Percentiles rank a stretch among this genome's conserved stretches.
Conservation (phyloP, 78 protist genomes). For the Dictyostelium intermedium region DNA sequence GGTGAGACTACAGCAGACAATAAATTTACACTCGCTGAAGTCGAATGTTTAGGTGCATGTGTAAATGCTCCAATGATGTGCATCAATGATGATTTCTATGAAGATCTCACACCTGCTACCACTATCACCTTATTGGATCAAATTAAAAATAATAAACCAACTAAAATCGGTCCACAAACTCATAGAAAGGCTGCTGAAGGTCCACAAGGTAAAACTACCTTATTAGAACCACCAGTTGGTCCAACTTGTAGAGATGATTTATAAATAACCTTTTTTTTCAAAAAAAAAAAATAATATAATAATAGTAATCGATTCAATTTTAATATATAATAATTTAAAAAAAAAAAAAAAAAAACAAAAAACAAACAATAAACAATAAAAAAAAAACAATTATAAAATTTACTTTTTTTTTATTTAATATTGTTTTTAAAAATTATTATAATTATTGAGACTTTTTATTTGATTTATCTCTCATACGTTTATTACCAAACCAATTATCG, state of each 20-base stretch:
- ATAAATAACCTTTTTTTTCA: background rate
- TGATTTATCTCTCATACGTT: constrained; percentile 49
- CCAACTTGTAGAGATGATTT: constrained; percentile 78
- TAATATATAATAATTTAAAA: background rate
- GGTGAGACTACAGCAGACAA: constrained; percentile 90
- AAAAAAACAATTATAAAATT: background rate
- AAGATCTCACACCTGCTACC: constrained; percentile 59
- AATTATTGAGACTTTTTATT: background rate
- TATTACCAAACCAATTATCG: constrained; percentile 71
- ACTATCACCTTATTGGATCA: constrained; percentile 33
- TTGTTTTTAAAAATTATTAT: background rate
- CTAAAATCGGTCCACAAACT: constrained; percentile 81
- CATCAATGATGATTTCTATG: constrained; percentile 91
- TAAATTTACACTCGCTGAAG: constrained; percentile 94
- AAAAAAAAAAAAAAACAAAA: background rate
- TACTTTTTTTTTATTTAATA: background rate
- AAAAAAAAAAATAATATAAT: background rate
- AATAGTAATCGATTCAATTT: background rate
- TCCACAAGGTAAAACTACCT: constrained; percentile 75
- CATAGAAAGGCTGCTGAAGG: constrained; percentile 76
- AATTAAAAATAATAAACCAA: constrained; percentile 32
- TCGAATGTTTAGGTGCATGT: constrained; percentile 99
- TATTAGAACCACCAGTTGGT: constrained; percentile 55
- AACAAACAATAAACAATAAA: background rate
- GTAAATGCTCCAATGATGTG: constrained; percentile 98